Base-by-base conservation (phyloP, 306 rosid species). In the Acacia crassicarpa region DNA sequence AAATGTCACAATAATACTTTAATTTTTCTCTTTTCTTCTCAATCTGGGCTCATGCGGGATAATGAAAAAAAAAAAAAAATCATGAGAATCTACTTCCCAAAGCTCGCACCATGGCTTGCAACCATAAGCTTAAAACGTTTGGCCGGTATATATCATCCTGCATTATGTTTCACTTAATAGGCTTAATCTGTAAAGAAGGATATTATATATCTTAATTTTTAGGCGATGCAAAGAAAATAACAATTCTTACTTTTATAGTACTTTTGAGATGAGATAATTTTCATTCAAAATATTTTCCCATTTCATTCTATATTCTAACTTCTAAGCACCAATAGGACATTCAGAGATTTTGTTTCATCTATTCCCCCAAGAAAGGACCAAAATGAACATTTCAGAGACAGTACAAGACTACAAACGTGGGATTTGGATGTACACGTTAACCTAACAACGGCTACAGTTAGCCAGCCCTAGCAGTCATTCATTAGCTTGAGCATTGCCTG, bases 401-500 rank as follows among this genome's bases (percentile, higher is more conserved):
- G 74, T 73, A 82, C 76, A 76, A 75, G 51, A 43, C 51, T 79
- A 71, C 69, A 51, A 25, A 63, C 56, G 67, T 79, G 84, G 83
- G 79, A 79, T 86, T 67, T 78, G 74, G 78, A 77, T 56, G 74
- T 85, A 84, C 83, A 87, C 79, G 67, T 85, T 78, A 77, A 88
- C 65, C 78, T 79, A 76, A 76, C 81, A 76, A 33, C 46, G 66
- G 71, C 67, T 83, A 83, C 58, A 69, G 91, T 90, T 68, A 81
- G 89, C 84, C 76, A 77, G 65, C 77, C 81, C 81, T 72, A 77
- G 72, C 76, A 53, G 43, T 22, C 32, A 58, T 51, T 70, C 56
- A 85, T 89, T 85, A 91, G 88, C 89, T 85, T 70, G 93, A 86
- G 80, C 92, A 84, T 25, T 89, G 72, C 84, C 91, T 91, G 43